A percentile compares a stretch with the other conserved stretches of the same genome.
Evolutionary conservation across 495 filamentous ascomycete genomes (phyloP).

Genomic region (Tuber aestivum): DNA sequence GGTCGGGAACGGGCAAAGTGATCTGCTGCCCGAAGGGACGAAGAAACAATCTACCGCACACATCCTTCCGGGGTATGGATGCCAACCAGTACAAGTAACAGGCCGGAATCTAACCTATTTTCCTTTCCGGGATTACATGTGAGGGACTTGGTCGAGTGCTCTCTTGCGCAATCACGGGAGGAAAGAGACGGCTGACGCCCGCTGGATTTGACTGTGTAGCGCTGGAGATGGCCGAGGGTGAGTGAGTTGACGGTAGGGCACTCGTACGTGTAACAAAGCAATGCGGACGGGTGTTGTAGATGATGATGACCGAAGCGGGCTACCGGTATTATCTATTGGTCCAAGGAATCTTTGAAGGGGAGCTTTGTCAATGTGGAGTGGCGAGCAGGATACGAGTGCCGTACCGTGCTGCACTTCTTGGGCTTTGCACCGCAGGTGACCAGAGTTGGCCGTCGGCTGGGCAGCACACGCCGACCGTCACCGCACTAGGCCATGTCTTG

Average conservation of each 20-base stretch:
- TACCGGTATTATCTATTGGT: no score
- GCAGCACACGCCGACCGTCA: not conserved
- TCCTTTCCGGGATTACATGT: not conserved
- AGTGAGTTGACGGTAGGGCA: not conserved
- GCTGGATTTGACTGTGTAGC: not conserved
- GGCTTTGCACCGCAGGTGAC: not conserved
- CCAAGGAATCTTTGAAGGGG: not conserved
- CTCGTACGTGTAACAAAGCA: not conserved
- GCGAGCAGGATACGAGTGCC: no score
- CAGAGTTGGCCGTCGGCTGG: not conserved
- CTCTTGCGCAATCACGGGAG: not conserved
- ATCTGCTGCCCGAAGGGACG: not conserved
- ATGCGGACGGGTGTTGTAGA: not conserved
- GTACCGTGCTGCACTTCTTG: no score
- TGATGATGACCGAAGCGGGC: not conserved
- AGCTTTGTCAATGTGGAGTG: no score
- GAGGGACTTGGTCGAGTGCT: constrained; percentile 3
- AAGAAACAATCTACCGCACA: not conserved
- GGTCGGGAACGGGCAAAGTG: not conserved
- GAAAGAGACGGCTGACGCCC: not conserved
- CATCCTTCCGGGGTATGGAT: not conserved
- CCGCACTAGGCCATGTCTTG: not conserved
- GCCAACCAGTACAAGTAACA: not conserved
- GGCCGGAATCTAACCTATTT: not conserved
- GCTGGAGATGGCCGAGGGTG: not conserved